Percentiles rank a stretch among this genome's conserved stretches.
Evolutionary conservation across 306 rosid species (phyloP).

Genomic region (Citrullus colocynthis): DNA sequence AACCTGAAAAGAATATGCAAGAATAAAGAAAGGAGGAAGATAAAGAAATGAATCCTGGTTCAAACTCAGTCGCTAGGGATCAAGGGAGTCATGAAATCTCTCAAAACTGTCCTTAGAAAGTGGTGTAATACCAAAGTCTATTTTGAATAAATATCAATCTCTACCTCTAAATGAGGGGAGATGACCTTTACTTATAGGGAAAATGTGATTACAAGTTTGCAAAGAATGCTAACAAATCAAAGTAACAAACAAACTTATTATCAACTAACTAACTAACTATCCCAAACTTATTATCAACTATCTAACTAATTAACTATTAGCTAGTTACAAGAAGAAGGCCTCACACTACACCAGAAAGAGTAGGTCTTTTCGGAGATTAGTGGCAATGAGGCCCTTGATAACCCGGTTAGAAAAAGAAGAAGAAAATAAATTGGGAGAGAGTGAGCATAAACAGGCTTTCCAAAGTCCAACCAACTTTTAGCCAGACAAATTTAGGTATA

Average conservation of each 20-base stretch:
- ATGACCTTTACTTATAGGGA: too few relatives aligned
- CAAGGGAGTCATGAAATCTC: not conserved
- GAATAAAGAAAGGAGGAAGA: not conserved
- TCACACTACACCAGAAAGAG: too few relatives aligned
- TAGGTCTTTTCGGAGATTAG: not conserved
- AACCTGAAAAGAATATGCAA: conserved; percentile 35
- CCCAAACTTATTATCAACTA: too few relatives aligned
- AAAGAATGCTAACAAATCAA: too few relatives aligned
- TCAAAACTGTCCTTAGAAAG: not conserved
- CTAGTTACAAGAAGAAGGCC: too few relatives aligned
- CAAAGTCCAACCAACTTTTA: not conserved
- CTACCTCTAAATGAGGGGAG: too few relatives aligned
- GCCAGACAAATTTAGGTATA: not conserved
- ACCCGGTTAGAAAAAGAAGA: not conserved
- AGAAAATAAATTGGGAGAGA: not conserved
- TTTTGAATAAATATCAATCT: too few relatives aligned
- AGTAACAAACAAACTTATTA: too few relatives aligned
- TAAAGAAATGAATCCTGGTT: not conserved
- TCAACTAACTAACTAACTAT: too few relatives aligned
- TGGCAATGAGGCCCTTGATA: not conserved
- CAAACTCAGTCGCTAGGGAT: not conserved
- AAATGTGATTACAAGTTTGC: too few relatives aligned
- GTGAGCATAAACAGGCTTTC: not conserved
- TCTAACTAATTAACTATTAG: too few relatives aligned
- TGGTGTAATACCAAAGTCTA: too few relatives aligned